Base-by-base conservation (phyloP, 345 rosid genomes). In the Bruguiera gymnorhiza region DNA sequence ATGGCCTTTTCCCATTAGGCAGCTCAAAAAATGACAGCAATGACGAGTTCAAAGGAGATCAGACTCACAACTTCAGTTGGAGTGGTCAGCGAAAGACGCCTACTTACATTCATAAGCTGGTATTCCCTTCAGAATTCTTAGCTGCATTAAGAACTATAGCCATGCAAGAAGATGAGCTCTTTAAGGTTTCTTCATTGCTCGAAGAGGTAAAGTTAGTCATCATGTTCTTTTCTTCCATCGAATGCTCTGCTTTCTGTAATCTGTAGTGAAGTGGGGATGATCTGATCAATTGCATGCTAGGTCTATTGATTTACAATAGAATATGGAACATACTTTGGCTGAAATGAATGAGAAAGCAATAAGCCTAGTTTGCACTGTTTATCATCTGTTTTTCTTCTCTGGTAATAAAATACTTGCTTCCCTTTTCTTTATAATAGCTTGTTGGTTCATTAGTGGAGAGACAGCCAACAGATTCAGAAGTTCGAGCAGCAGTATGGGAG, bases 401-500 rank as follows among this genome's bases (percentile, higher is more conserved):
- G 26, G 20, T 9, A 70, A 36, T 60, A 31, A 67, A 67, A 6
- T 31, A 60, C 13, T 74, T 51, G 27, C 60, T 78, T 54, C 39
- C 23, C 10, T 57, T 63, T 62, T 72, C 9, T 61, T 56, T 34
- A 65, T 55, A 39, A 66, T 77, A 93, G 98, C 91, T 94, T 69
- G 81, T 87, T 65, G 91, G 86, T 50, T 71, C 88, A 69, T 81
- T 79, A 67, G 84, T 82, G 75, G 87, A 83, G 48, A 81, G 89
- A 67, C 85, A 86, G 72, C 96, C 91, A 63, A 76, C 87, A 20
- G 91, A 86, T 50, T 63, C 85, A 27, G 98, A 94, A 87, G 92
- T 94, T n/a, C 84, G 87, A 77, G 81, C 89, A 73, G 98, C 95
- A 6, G 80, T 89, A 56, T 94, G 97, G 98, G 96, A 94, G 85